Base-by-base conservation (phyloP, 139 green algal species). In the Chlamydomonas sp. region DNA sequence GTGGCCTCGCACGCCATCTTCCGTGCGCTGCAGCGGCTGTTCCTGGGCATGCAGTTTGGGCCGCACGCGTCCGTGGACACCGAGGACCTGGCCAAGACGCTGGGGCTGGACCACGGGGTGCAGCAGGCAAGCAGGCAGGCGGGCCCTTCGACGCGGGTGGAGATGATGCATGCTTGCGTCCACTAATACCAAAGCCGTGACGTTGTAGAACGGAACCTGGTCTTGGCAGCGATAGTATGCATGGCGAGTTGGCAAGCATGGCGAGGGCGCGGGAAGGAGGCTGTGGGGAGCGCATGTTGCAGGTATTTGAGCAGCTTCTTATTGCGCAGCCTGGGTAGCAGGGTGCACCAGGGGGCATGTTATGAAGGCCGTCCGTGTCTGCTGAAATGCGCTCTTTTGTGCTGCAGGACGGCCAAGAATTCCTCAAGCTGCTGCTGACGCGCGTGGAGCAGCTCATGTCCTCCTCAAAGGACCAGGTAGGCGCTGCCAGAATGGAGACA, bases 341-440 rank as follows among this genome's bases (percentile, higher is more conserved):
- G 20, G 3, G 6, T 8, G 66, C 64, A 67, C 60, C 5, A n/a
- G n/a, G n/a, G n/a, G n/a, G n/a, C n/a, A 67, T 72, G 14, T 7
- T 74, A 57, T 88, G 74, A 71, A 67, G 63, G 76, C 64, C 79
- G 75, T 60, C 18, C 60, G 14, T 84, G 76, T 64, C n/a, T 78
- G 62, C n/a, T n/a, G n/a, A n/a, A n/a, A n/a, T n/a, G n/a, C n/a
- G n/a, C n/a, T 49, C 20, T 6, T 81, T 76, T 12, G 77, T 79
- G 16, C 49, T 66, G 66, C 94, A 98, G 93, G 97, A 99, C 88
- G 95, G 97, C 0, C 94, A 97, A 63, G 97, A 99, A 90, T 99
- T 99, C 78, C 93, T 97, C 62, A 99, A 98, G 93, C 94, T 99
- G 82, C 94, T 99, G 79, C 92, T 99, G 10, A 93, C 74, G 5